phyloP scores from a whole-genome alignment of 1,284 basidiomycete genomes.

The Ustilago bromivora region DNA sequence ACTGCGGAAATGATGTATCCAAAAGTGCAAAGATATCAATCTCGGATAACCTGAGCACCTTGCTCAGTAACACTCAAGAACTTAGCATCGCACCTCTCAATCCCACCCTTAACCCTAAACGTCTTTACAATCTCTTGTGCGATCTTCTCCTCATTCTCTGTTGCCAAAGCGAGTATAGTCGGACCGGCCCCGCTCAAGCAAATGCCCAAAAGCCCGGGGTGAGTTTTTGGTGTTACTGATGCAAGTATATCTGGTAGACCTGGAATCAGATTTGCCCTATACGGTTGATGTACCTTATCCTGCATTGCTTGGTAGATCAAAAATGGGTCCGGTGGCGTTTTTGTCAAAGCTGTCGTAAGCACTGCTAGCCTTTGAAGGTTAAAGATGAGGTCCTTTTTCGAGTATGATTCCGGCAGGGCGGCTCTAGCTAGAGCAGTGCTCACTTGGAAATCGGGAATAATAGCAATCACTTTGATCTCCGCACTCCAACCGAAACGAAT shows the following conservation, averaged over 20 bases:
- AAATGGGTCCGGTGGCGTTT: constrained; percentile 88
- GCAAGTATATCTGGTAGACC: constrained; percentile 77
- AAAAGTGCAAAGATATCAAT: not conserved
- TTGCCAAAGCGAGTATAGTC: constrained; percentile 96
- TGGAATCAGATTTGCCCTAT: constrained; percentile 90
- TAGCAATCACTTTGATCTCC: constrained; percentile 90
- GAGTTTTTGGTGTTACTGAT: constrained; percentile 84
- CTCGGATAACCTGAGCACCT: constrained; percentile 43
- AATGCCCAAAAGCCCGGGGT: constrained; percentile 94
- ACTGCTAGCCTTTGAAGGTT: constrained; percentile 97
- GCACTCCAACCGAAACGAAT: constrained; percentile 89
- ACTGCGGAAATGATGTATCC: no score
- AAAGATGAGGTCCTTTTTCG: constrained; percentile 91
- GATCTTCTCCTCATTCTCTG: constrained; percentile 70
- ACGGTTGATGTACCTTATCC: constrained; percentile 96
- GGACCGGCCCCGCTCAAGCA: constrained; percentile 98
- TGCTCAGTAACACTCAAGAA: constrained; percentile 64
- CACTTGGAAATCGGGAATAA: constrained; percentile 95
- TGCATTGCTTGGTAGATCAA: constrained; percentile 99
- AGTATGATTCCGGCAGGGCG: constrained; percentile 85
- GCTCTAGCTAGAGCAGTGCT: constrained; percentile 93
- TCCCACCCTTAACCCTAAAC: constrained; percentile 58
- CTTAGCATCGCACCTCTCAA: constrained; percentile 58
- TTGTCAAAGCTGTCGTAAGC: constrained; percentile 92
- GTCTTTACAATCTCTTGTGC: constrained; percentile 60